Evolutionary conservation across 2,329 filamentous ascomycete genomes (phyloP).

Genomic region (Fusarium torreyae): DNA sequence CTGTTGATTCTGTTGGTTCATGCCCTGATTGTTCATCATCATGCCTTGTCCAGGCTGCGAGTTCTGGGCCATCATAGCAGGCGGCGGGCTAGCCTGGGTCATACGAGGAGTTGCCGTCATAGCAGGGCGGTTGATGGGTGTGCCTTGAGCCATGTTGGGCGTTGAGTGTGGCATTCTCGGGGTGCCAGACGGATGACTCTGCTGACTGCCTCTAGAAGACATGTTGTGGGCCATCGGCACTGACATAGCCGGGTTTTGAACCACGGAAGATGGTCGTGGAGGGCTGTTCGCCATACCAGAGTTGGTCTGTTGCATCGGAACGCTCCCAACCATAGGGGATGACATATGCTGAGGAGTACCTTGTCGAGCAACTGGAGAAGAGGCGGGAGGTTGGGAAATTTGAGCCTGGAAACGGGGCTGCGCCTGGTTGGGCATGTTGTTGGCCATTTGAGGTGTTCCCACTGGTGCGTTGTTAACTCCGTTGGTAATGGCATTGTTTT

Average conservation of each 20-base stretch:
- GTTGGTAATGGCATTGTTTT: conserved; percentile 56
- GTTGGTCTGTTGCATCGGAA: conserved; percentile 75
- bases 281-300: conserved; percentile 80
- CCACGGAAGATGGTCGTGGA: conserved; percentile 75
- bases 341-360: conserved; percentile 76
- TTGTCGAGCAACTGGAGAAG: conserved; percentile 77
- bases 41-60: conserved; percentile 67
- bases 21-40: conserved; percentile 67
- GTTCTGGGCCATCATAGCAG: conserved; percentile 70
- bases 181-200: conserved; percentile 75
- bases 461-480: conserved; percentile 59
- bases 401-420: conserved; percentile 68
- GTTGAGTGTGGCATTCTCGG: conserved; percentile 74
- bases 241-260: conserved; percentile 71
- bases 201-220: conserved; percentile 76
- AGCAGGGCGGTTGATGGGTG: conserved; percentile 69
- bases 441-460: conserved; percentile 57
- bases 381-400: conserved; percentile 74
- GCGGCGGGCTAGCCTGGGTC: conserved; percentile 73
- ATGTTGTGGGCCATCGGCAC: conserved; percentile 74
- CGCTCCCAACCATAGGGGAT: conserved; percentile 74
- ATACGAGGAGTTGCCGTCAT: conserved; percentile 73
- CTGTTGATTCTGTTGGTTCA: conserved; percentile 58
- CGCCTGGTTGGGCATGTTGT: conserved; percentile 56
- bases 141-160: conserved; percentile 72